phyloP scores from a whole-genome alignment of 768 basidiomycete species.

The Lactifluus subvellereus region DNA sequence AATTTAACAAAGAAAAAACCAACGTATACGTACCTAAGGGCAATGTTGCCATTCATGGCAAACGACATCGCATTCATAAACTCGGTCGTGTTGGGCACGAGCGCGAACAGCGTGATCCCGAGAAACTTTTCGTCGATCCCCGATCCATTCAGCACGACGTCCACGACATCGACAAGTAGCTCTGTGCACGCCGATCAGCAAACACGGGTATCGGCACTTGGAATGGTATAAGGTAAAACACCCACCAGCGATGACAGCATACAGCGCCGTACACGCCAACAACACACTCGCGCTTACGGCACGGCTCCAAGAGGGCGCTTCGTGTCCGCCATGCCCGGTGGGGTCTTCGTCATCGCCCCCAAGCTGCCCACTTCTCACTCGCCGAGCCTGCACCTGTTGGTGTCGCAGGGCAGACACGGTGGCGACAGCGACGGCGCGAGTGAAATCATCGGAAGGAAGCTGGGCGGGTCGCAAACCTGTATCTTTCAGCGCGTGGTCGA shows the following conservation, averaged over 20 bases:
- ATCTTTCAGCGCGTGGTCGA: slow-evolving; percentile 70
- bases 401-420: slow-evolving; percentile 88
- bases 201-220: too few species aligned
- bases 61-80: slow-evolving; percentile 99
- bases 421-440: slow-evolving; percentile 88
- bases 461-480: slow-evolving; percentile 42
- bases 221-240: slow-evolving; percentile 13
- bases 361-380: slow-evolving; percentile 39
- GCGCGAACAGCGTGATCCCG: slow-evolving; percentile 91
- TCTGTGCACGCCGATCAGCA: slow-evolving; percentile 43
- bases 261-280: slow-evolving; percentile 83
- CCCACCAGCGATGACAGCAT: slow-evolving; percentile 93
- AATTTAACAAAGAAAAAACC: background rate
- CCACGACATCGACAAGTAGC: slow-evolving; percentile 90
- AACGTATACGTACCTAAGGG: slow-evolving; percentile 61
- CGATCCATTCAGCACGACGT: slow-evolving; percentile 83
- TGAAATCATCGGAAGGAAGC: slow-evolving; percentile 82
- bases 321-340: slow-evolving; percentile 75
- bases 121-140: slow-evolving; percentile 98
- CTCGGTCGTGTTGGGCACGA: slow-evolving; percentile 98
- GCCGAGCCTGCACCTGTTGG: slow-evolving; percentile 53
- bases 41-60: slow-evolving; percentile 94
- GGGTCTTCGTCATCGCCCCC: slow-evolving; percentile 40
- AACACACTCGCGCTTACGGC: slow-evolving; percentile 84
- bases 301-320: slow-evolving; percentile 95